These are phyloP conservation scores for Funneliformis mosseae DNA, from an alignment of 192 early-diverging fungal genomes.

Conservation along the genomic window DNA sequence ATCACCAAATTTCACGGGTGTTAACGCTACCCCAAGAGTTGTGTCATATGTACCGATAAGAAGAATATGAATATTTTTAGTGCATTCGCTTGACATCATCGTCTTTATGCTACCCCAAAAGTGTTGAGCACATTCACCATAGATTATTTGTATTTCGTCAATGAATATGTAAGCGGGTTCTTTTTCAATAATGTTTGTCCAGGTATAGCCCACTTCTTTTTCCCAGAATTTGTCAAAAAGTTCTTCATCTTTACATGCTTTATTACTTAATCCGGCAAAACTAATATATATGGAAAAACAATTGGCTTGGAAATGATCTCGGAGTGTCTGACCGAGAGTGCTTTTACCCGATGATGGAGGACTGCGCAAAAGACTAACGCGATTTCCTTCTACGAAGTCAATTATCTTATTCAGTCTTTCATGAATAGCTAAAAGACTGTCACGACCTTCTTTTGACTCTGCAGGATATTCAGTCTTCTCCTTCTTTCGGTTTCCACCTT, in stretches of 20 bases:
- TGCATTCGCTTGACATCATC: neutral
- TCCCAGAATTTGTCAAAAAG: neutral
- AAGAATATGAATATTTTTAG: too few relatives aligned
- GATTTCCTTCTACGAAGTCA: neutral
- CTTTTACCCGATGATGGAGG: constrained; percentile 15
- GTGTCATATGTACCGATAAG: too few relatives aligned
- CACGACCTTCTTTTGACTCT: constrained; percentile 30
- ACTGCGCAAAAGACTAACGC: constrained; percentile 9
- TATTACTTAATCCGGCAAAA: constrained; percentile 6
- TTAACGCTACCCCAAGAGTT: too few relatives aligned
- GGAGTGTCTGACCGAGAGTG: constrained; percentile 7
- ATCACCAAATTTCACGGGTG: too few relatives aligned
- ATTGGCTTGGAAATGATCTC: neutral
- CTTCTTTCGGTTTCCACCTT: too few relatives aligned
- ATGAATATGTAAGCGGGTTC: neutral
- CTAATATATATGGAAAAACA: neutral
- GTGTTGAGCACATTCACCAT: neutral
- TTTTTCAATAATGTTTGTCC: neutral
- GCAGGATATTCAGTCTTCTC: neutral
- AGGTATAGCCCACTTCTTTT: neutral
- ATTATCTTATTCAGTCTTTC: neutral
- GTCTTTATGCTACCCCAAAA: neutral
- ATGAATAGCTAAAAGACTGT: neutral
- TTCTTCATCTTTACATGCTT: neutral
- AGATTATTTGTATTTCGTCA: neutral